phyloP scores from a whole-genome alignment of 2,329 filamentous ascomycete genomes.

The Diplodia sapinea region DNA sequence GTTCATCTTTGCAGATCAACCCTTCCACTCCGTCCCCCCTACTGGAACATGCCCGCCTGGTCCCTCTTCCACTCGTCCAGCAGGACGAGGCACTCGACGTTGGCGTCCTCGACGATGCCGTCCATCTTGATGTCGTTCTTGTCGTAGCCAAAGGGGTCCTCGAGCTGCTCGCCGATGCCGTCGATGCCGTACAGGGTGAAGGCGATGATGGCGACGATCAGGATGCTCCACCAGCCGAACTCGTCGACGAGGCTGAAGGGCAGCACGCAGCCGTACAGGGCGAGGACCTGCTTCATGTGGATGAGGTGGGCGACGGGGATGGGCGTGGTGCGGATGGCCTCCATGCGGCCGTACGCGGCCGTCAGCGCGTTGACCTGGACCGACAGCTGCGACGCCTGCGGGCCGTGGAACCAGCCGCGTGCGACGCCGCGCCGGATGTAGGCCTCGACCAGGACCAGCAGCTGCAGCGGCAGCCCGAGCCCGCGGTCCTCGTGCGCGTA shows the following conservation, averaged over 20 bases:
- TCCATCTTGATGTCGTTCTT: conserved; percentile 73
- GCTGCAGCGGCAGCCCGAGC: conserved; percentile 64
- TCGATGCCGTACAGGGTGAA: conserved; percentile 71
- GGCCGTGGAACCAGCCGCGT: conserved; percentile 65
- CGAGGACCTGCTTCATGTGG: conserved; percentile 68
- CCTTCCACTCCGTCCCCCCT: neutral
- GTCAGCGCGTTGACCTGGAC: conserved; percentile 63
- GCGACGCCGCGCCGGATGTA: conserved; percentile 64
- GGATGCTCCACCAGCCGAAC: conserved; percentile 67
- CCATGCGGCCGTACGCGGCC: conserved; percentile 67
- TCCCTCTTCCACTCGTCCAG: conserved; percentile 62
- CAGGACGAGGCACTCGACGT: conserved; percentile 63
- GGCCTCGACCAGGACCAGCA: conserved; percentile 64
- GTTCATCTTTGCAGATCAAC: neutral
- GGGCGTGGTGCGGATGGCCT: conserved; percentile 68
- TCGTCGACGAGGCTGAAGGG: conserved; percentile 69
- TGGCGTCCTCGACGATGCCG: conserved; percentile 66
- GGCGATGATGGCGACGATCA: conserved; percentile 64
- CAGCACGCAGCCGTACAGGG: conserved; percentile 64
- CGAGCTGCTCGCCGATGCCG: conserved; percentile 67
- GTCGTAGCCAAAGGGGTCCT: conserved; percentile 71
- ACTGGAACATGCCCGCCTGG: conserved; percentile 22
- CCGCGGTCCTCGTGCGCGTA: conserved; percentile 62
- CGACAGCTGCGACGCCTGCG: conserved; percentile 63
- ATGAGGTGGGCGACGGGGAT: conserved; percentile 70